phyloP scores from a whole-genome alignment of 176 grass and related monocot genomes.

The Luzula sylvatica region DNA sequence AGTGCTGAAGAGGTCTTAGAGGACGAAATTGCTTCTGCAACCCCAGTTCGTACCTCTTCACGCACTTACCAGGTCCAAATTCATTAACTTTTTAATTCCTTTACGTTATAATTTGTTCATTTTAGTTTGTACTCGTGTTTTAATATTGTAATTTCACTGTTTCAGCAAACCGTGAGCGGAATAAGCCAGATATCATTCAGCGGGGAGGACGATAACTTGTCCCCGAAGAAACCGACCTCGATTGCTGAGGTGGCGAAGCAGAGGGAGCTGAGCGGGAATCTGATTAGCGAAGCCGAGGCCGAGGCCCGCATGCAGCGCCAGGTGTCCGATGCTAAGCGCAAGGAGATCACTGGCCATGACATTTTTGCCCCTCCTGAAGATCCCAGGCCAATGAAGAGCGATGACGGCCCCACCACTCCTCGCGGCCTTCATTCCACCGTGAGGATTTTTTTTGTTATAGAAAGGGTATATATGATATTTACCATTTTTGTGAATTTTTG shows the following conservation, averaged over 20 bases:
- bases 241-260: conserved; percentile 85
- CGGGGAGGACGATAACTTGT: conserved; percentile 50
- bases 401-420: conserved; percentile 14
- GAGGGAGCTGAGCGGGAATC: conserved; percentile 65
- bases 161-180: conserved; percentile 60
- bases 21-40: conserved; percentile 29
- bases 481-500: too few species aligned
- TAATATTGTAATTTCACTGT: not conserved
- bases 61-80: conserved; percentile 53
- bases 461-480: too few species aligned
- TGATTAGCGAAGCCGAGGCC: conserved; percentile 39
- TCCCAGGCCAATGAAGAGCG: conserved; percentile 24
- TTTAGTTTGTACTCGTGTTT: not conserved
- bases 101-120: not conserved
- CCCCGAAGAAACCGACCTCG: conserved; percentile 67
- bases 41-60: conserved; percentile 31
- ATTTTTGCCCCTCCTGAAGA: conserved; percentile 71
- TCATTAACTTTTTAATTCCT: not conserved
- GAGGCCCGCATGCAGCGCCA: conserved; percentile 62
- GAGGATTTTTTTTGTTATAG: conserved; percentile 9
- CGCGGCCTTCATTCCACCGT: conserved; percentile 35
- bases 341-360: conserved; percentile 77
- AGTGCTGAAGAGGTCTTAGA: conserved; percentile 47
- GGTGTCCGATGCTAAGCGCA: conserved; percentile 62
- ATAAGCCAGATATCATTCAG: conserved; percentile 92